These are phyloP conservation scores for Rhynchospora breviuscula DNA, from an alignment of 176 grass and related monocot species.

Conservation along the genomic window DNA sequence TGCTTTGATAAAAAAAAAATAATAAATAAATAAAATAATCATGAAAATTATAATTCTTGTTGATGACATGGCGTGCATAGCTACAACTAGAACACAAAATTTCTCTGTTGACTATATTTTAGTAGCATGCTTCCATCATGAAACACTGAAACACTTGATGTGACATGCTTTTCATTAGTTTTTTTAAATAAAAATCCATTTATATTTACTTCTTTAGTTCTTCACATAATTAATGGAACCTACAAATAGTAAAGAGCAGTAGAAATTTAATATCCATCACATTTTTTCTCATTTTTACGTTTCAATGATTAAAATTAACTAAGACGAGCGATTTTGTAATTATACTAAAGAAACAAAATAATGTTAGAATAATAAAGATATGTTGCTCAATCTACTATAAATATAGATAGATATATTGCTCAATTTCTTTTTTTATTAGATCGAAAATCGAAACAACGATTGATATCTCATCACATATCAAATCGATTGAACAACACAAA, in stretches of 20 bases:
- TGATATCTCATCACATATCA: too few species aligned
- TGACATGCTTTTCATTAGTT: slow-evolving; percentile 16
- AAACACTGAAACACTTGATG: background rate
- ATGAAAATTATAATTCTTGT: background rate
- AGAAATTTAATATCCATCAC: background rate
- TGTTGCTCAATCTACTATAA: too few species aligned
- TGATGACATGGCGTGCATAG: background rate
- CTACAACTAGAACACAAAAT: background rate
- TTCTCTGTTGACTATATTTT: background rate
- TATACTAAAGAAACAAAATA: too few species aligned
- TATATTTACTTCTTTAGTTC: background rate
- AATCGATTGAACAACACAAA: too few species aligned
- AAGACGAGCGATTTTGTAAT: too few species aligned
- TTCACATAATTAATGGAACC: background rate
- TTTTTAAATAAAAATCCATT: background rate
- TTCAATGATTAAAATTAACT: too few species aligned
- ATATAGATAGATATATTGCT: too few species aligned
- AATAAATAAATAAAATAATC: too few species aligned
- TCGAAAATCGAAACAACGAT: too few species aligned
- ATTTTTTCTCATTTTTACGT: background rate
- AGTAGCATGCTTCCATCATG: slow-evolving; percentile 25
- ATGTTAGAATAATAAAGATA: too few species aligned
- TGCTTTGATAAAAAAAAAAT: too few species aligned
- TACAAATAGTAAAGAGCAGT: background rate
- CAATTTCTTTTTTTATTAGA: too few species aligned